Evolutionary conservation across 2,329 filamentous ascomycete species (phyloP).

Genomic region (Fusarium sp.): DNA sequence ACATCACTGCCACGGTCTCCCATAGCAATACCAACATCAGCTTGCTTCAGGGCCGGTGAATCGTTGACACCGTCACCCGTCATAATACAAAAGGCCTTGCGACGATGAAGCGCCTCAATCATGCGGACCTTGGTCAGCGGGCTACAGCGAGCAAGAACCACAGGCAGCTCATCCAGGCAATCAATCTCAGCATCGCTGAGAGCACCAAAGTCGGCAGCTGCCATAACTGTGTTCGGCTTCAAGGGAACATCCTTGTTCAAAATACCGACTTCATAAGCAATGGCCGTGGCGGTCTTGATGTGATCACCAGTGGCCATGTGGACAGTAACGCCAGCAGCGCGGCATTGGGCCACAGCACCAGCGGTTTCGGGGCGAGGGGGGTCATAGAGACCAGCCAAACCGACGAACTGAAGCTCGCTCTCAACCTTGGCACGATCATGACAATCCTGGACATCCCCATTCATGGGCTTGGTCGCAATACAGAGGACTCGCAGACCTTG

Average conservation of each 20-base stretch:
- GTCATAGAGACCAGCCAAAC: conserved; percentile 76
- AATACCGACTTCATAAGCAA: conserved; percentile 72
- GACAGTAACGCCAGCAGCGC: conserved; percentile 68
- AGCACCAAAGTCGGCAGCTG: conserved; percentile 68
- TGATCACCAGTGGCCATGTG: conserved; percentile 78
- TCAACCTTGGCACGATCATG: conserved; percentile 65
- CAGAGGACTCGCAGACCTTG: conserved; percentile 75
- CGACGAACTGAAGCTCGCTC: conserved; percentile 68
- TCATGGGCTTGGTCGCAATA: conserved; percentile 63
- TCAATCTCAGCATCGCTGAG: conserved; percentile 71
- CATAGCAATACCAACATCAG: conserved; percentile 81
- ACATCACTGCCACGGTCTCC: conserved; percentile 75
- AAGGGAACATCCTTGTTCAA: conserved; percentile 52
- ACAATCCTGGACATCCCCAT: conserved; percentile 47
- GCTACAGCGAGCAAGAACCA: conserved; percentile 75
- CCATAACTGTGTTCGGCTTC: conserved; percentile 62
- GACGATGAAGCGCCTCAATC: conserved; percentile 76
- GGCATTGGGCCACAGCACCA: conserved; percentile 66
- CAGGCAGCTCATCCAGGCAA: conserved; percentile 65
- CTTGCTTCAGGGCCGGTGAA: conserved; percentile 74
- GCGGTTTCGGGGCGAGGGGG: conserved; percentile 74
- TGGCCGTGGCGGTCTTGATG: conserved; percentile 72
- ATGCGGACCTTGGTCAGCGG: conserved; percentile 78
- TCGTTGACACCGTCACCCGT: conserved; percentile 81
- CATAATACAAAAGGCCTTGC: conserved; percentile 75